These are phyloP conservation scores for Gossypium raimondii DNA, from an alignment of 345 rosid species.

Conservation along the genomic window DNA sequence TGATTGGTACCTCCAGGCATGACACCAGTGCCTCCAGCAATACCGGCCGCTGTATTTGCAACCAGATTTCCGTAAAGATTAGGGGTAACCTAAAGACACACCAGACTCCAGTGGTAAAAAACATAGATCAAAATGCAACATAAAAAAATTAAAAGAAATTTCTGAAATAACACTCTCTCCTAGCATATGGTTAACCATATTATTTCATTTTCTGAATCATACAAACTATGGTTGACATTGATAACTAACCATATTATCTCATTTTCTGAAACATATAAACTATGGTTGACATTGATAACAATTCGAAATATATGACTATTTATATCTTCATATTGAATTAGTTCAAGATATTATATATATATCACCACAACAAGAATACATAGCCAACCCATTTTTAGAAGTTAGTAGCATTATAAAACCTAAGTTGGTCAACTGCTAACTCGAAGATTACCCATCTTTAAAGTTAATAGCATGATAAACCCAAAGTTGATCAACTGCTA, in stretches of 20 bases:
- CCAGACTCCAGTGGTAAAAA: not conserved
- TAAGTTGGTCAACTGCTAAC: no score
- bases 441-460: not conserved
- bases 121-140: not conserved
- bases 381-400: no score
- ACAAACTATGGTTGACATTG: not conserved
- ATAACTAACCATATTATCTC: not conserved
- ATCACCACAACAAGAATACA: no score
- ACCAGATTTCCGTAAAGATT: conserved; percentile 5
- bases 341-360: conserved; percentile 7
- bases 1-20: not conserved
- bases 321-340: not conserved
- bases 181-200: not conserved
- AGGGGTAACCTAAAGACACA: conserved; percentile 2
- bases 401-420: no score
- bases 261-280: not conserved
- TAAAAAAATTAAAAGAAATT: not conserved
- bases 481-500: not conserved
- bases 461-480: not conserved
- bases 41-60: conserved; percentile 17
- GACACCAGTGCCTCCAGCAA: conserved; percentile 81
- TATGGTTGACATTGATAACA: not conserved
- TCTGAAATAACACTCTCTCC: not conserved
- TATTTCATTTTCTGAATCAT: not conserved
- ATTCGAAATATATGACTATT: no score